A percentile compares a stretch with the other conserved stretches of the same genome.
Evolutionary conservation across 345 rosid genomes (phyloP).

Genomic region (Linum lewisii): DNA sequence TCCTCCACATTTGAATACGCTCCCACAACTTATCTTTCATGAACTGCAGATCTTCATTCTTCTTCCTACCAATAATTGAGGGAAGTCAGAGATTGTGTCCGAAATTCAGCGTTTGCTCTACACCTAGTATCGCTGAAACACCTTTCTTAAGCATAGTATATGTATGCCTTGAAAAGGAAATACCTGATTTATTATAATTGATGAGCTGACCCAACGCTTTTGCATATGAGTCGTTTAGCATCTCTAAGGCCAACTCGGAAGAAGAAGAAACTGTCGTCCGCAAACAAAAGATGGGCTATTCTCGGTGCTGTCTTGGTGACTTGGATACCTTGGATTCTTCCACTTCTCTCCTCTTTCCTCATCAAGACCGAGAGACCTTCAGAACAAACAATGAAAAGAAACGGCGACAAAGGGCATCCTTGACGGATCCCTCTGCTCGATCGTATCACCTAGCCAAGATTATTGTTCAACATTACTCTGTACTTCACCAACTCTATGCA

Average conservation of each 20-base stretch:
- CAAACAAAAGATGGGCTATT: not conserved
- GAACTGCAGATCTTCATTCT: no score
- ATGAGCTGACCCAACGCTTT: not conserved
- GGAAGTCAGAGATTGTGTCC: no score
- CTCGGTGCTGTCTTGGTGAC: not conserved
- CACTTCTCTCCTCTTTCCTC: not conserved
- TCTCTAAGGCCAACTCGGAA: not conserved
- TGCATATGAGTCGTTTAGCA: not conserved
- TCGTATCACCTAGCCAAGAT: no score
- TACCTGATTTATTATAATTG: not conserved
- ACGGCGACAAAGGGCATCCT: not conserved
- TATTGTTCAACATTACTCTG: not conserved
- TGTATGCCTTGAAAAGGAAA: not conserved
- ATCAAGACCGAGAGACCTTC: not conserved
- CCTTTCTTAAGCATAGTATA: no score
- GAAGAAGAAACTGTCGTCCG: not conserved
- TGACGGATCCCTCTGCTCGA: not conserved
- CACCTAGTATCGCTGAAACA: no score
- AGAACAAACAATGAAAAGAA: not conserved
- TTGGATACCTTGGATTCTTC: not conserved
- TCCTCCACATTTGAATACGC: no score
- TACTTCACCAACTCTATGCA: not conserved
- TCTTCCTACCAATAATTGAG: no score
- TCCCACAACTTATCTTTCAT: no score
- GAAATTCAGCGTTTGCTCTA: no score